Base-by-base conservation (phyloP, 1,284 basidiomycete species). In the Gomphus bonarii region DNA sequence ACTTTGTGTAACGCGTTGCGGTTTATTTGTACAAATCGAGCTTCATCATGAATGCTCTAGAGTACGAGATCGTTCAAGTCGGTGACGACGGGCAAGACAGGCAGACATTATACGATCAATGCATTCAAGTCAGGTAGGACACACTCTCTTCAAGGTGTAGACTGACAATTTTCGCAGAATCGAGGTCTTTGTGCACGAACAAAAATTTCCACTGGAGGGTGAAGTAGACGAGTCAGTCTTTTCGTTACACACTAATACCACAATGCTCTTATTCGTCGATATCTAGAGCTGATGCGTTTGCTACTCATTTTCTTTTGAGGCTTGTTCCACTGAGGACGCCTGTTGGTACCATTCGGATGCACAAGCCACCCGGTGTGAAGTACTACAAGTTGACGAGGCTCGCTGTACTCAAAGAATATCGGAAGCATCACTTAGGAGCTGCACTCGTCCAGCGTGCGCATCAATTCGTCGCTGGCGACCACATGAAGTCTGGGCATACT, bases 361-460 rank as follows among this genome's bases (percentile, higher is more conserved):
- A 53, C 42, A 50, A 57, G 58, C 61, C 61, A 66, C 42, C 30
- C 9, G 55, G 59, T 58, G 50, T 42, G 20, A 18, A 60, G 9
- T 77, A 79, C 66, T 85, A 84, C 70, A 89, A 87, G 70, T 79
- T 89, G 59, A 74, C 73, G 61, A 79, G 88, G 3, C 78, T 90
- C 20, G 85, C 79, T 33, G 73, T 90, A 44, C 75, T 84, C 62
- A 77, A 79, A 64, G 74, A 79, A 3, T 85, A 85, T 67, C 81
- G 88, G 47, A 68, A 75, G 57, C 75, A 73, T 72, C 71, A 73
- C 58, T 80, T 88, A 62, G 88, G 88, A 35, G 73, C 75, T 46
- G 73, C 73, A 58, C 80, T 90, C 57, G 80, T 88, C 28, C 66
- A 75, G 46, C 72, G 75, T 3, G 65, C 88, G 59, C 84, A 87